Evolutionary conservation across 768 basidiomycete species (phyloP), one percentile per base, ranked within the genome.

Genomic region (Termitomyces heimii): DNA sequence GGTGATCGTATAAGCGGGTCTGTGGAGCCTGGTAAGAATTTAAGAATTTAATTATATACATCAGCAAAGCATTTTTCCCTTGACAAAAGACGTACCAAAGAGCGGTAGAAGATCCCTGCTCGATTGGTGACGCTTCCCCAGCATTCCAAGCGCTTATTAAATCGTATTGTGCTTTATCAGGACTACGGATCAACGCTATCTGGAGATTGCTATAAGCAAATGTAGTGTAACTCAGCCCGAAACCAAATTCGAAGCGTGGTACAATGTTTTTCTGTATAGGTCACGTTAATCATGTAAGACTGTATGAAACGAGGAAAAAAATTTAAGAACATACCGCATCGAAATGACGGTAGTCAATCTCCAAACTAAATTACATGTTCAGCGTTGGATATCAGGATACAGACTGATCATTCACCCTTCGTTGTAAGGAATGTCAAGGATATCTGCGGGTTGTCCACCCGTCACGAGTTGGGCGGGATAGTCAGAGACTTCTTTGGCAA

Each of bases 171-270:
- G 77, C 70, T 12, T 74, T 69, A 3, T 69, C 71, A n/a, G 77
- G 72, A 18, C 62, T 56, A 9, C 65, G 53, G 4, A 88, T 68
- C 54, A 75, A 72, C 16, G 66, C 67, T 34, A 90, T 70, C 3
- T 74, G 61, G 12, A 94, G 72, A 32, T 79, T 72, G 43, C 77
- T 82, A 68, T 92, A 95, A 32, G 79, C 70, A 69, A 95, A 98
- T 2, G 72, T 79, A 39, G 94, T 88, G 74, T 97, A 98, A 55
- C 85, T 89, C 65, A 95, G 68, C 0, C 94, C 94, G 67, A 85
- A 95, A 5, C 94, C 94, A 68, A 98, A 98, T 66, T 92, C 90
- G 65, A 84, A 93, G 37, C 89, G 88, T 4, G 92, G 92, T 0
- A 77, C 77, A 60, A 92, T 90, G 60, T 85, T 81, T 69, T 82